Base-by-base conservation (phyloP, 208 protist genomes). In the Willaertia magna region DNA sequence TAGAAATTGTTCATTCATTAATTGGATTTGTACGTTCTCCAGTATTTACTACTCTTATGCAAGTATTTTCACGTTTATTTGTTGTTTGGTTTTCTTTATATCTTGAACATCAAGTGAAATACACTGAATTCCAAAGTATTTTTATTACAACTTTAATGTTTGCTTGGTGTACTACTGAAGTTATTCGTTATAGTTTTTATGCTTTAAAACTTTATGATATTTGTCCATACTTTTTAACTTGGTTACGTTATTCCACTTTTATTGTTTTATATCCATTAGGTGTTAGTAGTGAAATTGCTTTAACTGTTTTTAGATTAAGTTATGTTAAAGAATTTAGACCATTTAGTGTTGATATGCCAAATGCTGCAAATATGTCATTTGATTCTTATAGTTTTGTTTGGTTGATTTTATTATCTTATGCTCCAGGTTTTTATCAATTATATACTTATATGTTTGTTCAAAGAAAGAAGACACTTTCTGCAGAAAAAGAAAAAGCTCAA, bases 101-200 rank as follows among this genome's bases (percentile, higher is more conserved):
- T 83, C 11, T 83, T 74, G 83, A 74, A 40, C 39, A 30, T 40
- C n/a, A 0, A 52, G 51, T 43, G 3, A 18, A 20, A 74, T 39
- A 55, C 26, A 55, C 43, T 26, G 44, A 90, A 26, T 90, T 88
- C 47, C 87, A 79, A 49, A 93, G 87, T 78, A 87, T 89, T 4
- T 89, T 92, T 52, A 88, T 94, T 46, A 87, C 90, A 34, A 91
- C 94, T 88, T 94, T 96, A 92, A 22, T 95, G 46, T 44, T 94
- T 30, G 93, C 94, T 14, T 96, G 94, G 94, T 88, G 86, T 52
- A 87, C 93, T 20, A 93, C 92, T 55, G 94, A 96, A 88, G 85
- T 96, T 48, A 93, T 96, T 83, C 93, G 94, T 67, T 96, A 96
- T 89, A 88, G 90, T 76, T 96, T 92, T 89, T 96, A 96, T 89